Base-by-base conservation (phyloP, 2,329 filamentous ascomycete species). In the Fusarium duplospermum region DNA sequence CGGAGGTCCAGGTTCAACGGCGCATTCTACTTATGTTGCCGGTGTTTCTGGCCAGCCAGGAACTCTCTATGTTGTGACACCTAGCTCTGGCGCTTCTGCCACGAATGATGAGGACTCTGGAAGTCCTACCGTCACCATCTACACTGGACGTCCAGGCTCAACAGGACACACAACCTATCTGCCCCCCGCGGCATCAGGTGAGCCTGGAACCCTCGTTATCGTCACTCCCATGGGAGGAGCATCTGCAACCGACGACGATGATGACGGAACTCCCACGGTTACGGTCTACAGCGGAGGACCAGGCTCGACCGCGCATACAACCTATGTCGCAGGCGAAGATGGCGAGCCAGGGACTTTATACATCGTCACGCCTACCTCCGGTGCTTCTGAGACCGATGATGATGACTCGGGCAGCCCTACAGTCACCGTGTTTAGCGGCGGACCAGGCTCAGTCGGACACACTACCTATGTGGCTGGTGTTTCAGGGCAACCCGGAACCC, bases 91-190 rank as follows among this genome's bases (percentile, higher is more conserved):
- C 1, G 24, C 16, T 11, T 13, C 47, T 7, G 24, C 4, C 9
- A 52, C 47, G 3, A 9, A 52, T 3, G 29, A 18, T 1, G 6
- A 50, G 4, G 27, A 31, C 11, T 40, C 57, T 4, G 20, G 4
- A 0, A 14, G 20, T 3, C 18, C 35, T 18, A 66, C 65, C 6
- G 63, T 60, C 1, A 73, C 71, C 2, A 29, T 74, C n/a, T 73
- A 47, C 22, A 67, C 47, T 6, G 67, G 56, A 4, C 67, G 62
- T 0, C 22, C 71, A 2, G 71, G 73, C 4, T 68, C 71, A 18
- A 20, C n/a, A 0, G 35, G 35, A 0, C 36, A 35, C n/a, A 57
- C 52, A 1, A 36, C 20, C 14, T 57, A 35, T 18, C 31, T 57
- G 0, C 31, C 52, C 11, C 50, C 50, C 3, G 33, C n/a, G 18